These are phyloP conservation scores for Syncephalastrum monosporum DNA, from an alignment of 371 early-diverging fungal genomes.

Conservation along the genomic window DNA sequence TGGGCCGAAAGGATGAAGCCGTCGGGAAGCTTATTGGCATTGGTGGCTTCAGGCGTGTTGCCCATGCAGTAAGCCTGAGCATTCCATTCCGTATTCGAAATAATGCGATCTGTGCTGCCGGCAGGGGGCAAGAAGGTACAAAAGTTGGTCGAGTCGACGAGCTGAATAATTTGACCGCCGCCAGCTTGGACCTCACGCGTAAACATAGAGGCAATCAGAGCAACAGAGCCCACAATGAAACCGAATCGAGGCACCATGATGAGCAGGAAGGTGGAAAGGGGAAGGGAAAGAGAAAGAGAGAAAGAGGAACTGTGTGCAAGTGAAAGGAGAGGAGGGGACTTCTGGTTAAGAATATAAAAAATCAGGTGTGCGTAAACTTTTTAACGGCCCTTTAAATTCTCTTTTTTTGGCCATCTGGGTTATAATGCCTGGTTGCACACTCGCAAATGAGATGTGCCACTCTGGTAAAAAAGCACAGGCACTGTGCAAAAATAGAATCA, in stretches of 20 bases:
- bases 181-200: slow-evolving; percentile 11
- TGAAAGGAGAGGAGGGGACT: background rate
- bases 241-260: slow-evolving; percentile 7
- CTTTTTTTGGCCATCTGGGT: too few species aligned
- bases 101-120: slow-evolving; percentile 28
- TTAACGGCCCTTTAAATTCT: background rate
- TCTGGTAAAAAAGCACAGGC: too few species aligned
- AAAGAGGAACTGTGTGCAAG: slow-evolving; percentile 1
- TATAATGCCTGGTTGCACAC: too few species aligned
- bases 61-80: slow-evolving; percentile 57
- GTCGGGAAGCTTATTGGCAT: slow-evolving; percentile 32
- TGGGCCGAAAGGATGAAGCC: slow-evolving; percentile 52
- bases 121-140: slow-evolving; percentile 58
- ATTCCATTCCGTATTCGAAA: slow-evolving; percentile 47
- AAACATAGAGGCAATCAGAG: background rate
- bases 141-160: slow-evolving; percentile 42
- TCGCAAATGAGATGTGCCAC: too few species aligned
- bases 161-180: slow-evolving; percentile 33
- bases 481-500: too few species aligned
- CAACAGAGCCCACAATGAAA: slow-evolving; percentile 10
- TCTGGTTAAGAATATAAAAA: slow-evolving; percentile 1
- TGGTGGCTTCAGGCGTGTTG: slow-evolving; percentile 33
- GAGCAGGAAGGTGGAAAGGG: slow-evolving; percentile 2
- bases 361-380: background rate
- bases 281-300: slow-evolving; percentile 4